These are phyloP conservation scores for Tetradesmus obliquus DNA, from an alignment of 139 green algal genomes.

Conservation along the genomic window DNA sequence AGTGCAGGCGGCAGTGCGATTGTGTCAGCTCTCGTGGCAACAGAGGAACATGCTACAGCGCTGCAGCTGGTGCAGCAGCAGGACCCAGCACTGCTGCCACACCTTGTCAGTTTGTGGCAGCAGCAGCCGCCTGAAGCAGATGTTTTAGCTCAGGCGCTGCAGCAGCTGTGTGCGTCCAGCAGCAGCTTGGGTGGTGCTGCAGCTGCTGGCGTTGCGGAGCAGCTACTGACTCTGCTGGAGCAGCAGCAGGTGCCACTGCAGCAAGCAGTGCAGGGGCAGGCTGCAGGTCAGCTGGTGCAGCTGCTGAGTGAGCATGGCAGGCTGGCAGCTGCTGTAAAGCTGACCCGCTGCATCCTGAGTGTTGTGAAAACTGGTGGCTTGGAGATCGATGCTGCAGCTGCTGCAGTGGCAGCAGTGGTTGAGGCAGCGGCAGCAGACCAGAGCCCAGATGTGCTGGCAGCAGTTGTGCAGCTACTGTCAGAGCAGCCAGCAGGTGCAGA, in stretches of 20 bases:
- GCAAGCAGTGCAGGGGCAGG: background rate
- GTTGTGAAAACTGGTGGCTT: background rate
- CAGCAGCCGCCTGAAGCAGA: background rate
- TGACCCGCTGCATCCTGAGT: background rate
- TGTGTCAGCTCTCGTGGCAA: background rate
- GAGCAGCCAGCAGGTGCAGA: background rate
- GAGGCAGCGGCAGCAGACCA: background rate
- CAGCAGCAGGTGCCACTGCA: background rate
- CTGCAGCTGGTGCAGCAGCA: background rate
- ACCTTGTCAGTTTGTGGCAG: background rate
- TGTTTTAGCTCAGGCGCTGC: background rate
- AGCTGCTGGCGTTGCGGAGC: background rate
- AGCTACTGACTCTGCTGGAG: background rate
- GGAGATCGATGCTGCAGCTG: background rate
- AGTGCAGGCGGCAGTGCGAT: too few relatives aligned
- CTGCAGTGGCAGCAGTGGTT: background rate
- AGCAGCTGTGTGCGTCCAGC: background rate
- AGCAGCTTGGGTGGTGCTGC: background rate
- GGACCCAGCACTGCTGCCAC: background rate
- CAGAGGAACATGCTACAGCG: background rate
- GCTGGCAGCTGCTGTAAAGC: background rate
- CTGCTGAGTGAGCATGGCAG: background rate
- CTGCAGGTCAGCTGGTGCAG: background rate
- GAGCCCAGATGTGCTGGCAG: background rate
- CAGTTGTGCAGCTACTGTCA: background rate